phyloP scores from a whole-genome alignment of 352 stramenopile species.

The Pythium folliculosum region DNA sequence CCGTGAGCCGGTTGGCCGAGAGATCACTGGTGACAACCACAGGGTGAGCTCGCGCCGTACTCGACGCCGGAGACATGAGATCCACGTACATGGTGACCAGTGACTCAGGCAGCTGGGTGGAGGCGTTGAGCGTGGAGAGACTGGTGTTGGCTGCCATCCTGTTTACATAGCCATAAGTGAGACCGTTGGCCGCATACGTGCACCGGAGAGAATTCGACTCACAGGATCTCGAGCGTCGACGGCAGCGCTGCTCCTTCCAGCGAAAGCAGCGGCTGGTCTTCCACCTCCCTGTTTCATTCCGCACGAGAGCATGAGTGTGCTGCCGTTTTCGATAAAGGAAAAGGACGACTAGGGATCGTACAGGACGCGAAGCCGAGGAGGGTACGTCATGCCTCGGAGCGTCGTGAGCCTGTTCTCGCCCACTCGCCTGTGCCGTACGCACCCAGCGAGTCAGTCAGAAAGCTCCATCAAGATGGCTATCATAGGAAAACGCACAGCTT shows the following conservation, averaged over 20 bases:
- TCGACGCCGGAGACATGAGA: not conserved
- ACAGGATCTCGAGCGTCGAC: conserved; percentile 19
- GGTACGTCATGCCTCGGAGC: conserved; percentile 2
- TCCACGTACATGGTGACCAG: conserved; percentile 9
- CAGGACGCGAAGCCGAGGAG: conserved; percentile 11
- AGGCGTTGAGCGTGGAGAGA: conserved; percentile 16
- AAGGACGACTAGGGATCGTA: not conserved
- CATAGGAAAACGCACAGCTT: conserved; percentile 17
- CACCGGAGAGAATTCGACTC: not conserved
- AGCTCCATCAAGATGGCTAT: too few relatives aligned
- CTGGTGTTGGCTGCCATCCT: conserved; percentile 13
- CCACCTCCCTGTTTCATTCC: conserved; percentile 1
- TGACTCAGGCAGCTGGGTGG: conserved; percentile 2
- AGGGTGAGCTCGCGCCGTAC: not conserved
- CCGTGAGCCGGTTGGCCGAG: conserved; percentile 15
- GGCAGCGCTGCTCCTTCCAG: conserved; percentile 12
- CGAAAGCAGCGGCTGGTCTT: conserved; percentile 15
- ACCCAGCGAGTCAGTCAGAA: not conserved
- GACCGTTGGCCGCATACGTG: not conserved
- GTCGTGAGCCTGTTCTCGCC: conserved; percentile 14
- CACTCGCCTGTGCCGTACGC: conserved; percentile 4
- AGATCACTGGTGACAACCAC: conserved; percentile 8
- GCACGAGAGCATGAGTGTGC: not conserved
- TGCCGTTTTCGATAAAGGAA: not conserved
- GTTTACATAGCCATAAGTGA: not conserved